Conservation (phyloP, 179 eudicot species). For the Beta macrorhiza region DNA sequence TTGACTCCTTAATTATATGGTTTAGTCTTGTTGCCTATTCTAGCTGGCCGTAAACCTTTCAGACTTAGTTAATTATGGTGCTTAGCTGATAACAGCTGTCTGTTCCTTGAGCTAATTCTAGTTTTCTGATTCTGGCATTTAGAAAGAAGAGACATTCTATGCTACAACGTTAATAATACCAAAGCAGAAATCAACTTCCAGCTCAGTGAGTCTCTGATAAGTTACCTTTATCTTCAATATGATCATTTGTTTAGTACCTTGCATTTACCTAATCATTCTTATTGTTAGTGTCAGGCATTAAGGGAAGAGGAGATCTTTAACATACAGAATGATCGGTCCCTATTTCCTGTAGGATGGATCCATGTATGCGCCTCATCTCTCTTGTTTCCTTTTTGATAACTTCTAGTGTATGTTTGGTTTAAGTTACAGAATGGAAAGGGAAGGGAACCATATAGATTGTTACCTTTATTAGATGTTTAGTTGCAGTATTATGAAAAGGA, state of each 20-base stretch:
- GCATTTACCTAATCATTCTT: slow-evolving; percentile 22
- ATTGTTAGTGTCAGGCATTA: slow-evolving; percentile 63
- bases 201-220: slow-evolving; percentile 55
- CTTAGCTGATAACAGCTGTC: background rate
- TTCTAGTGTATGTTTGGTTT: background rate
- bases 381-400: background rate
- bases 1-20: background rate
- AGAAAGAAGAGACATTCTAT: slow-evolving; percentile 57
- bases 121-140: slow-evolving; percentile 24
- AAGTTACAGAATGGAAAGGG: too few species aligned
- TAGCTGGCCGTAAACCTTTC: slow-evolving; percentile 9
- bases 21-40: background rate
- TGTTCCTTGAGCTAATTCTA: slow-evolving; percentile 7
- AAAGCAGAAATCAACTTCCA: slow-evolving; percentile 67
- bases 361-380: slow-evolving; percentile 58
- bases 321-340: slow-evolving; percentile 65
- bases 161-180: slow-evolving; percentile 68
- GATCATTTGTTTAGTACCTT: background rate
- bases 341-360: slow-evolving; percentile 76
- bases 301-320: slow-evolving; percentile 70
- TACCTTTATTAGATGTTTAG: too few species aligned
- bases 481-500: too few species aligned
- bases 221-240: slow-evolving; percentile 13
- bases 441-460: too few species aligned
- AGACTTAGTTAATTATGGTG: background rate